These are phyloP conservation scores for Sporothrix humicola DNA, from an alignment of 2,329 filamentous ascomycete genomes.

Conservation along the genomic window DNA sequence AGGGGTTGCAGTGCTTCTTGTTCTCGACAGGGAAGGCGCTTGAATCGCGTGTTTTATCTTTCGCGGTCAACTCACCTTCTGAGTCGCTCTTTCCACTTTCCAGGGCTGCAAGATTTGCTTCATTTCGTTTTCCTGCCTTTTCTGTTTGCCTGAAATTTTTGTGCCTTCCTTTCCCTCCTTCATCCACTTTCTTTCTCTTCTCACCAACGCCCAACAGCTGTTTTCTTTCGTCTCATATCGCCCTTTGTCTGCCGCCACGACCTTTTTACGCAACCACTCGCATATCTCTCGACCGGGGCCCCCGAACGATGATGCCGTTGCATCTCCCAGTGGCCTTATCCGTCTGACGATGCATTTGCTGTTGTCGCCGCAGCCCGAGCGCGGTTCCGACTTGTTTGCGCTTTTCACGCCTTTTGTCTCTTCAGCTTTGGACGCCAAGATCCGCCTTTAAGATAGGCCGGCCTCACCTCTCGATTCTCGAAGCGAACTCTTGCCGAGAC, in stretches of 20 bases:
- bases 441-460: conserved; percentile 4
- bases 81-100: conserved; percentile 6
- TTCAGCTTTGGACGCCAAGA: not conserved
- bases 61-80: conserved; percentile 30
- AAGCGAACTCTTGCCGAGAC: not conserved
- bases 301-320: not conserved
- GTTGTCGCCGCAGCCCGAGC: conserved; percentile 32
- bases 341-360: conserved; percentile 34
- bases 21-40: conserved; percentile 18
- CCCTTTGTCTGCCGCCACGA: not conserved
- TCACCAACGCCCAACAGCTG: not conserved
- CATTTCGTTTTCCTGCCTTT: conserved; percentile 6
- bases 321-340: conserved; percentile 14
- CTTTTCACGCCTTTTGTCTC: not conserved
- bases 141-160: not conserved
- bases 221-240: not conserved
- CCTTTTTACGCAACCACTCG: not conserved
- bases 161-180: not conserved
- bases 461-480: not conserved
- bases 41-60: conserved; percentile 34
- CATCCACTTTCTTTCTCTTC: conserved; percentile 2
- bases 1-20: not conserved
- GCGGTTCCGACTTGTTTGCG: conserved; percentile 32
- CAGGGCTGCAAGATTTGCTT: conserved; percentile 13
- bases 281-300: not conserved